Conservation (phyloP, 2,329 filamentous ascomycete genomes). For the Colletotrichum sp. region DNA sequence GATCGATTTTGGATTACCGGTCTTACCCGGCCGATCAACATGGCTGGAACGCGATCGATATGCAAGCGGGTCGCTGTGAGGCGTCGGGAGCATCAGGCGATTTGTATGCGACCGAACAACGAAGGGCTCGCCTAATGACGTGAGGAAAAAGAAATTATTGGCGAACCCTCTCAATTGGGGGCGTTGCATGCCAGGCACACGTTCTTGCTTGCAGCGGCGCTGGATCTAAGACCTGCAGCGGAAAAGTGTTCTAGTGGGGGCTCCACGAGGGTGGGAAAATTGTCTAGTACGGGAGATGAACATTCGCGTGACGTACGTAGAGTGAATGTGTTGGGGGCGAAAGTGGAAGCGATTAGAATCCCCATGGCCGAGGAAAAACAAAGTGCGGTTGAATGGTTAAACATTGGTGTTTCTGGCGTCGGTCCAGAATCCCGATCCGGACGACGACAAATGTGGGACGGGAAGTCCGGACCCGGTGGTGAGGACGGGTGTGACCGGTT, state of each 20-base stretch:
- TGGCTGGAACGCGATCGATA: neutral
- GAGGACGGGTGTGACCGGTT: neutral
- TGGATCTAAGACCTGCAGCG: conserved; percentile 3
- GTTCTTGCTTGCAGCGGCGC: neutral
- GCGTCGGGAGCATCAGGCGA: neutral
- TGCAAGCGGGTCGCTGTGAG: neutral
- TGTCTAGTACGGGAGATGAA: neutral
- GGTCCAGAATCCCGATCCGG: neutral
- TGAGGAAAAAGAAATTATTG: neutral
- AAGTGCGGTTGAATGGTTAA: neutral
- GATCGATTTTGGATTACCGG: neutral
- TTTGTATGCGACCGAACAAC: neutral
- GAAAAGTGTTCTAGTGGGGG: neutral
- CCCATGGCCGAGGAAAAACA: neutral
- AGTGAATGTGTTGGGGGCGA: neutral
- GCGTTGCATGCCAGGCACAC: conserved; percentile 2
- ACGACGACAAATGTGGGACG: neutral
- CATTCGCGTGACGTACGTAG: neutral
- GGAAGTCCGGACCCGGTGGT: neutral
- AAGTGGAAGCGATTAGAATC: neutral
- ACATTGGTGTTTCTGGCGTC: neutral
- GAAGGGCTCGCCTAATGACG: neutral
- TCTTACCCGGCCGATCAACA: neutral
- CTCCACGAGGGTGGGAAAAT: neutral
- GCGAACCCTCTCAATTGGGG: neutral